Percentiles rank a stretch among this genome's conserved stretches.
Evolutionary conservation across 352 stramenopile genomes (phyloP).

Genomic region (Achlya hypogyna): DNA sequence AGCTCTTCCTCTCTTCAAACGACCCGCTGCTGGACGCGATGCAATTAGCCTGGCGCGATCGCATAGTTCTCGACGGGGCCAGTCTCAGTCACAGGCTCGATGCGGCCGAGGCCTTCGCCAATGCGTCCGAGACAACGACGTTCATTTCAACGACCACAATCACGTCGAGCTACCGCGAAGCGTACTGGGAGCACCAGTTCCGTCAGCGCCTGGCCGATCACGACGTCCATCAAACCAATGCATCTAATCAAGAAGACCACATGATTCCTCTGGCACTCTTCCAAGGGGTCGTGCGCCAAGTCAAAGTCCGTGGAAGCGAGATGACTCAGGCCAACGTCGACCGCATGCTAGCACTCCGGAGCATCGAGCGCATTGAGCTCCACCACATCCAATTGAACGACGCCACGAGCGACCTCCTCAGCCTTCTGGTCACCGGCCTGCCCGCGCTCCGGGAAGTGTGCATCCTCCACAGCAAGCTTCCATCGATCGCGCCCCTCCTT

Average conservation of each 20-base stretch:
- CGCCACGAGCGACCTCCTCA: not conserved
- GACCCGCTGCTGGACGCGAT: not conserved
- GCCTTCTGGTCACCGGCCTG: not conserved
- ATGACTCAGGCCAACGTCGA: not conserved
- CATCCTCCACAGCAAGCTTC: slow-evolving; percentile 17
- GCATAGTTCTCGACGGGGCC: not conserved
- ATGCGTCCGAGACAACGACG: not conserved
- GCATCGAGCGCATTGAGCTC: slow-evolving; percentile 7
- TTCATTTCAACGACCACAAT: not conserved
- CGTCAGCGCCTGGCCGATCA: not conserved
- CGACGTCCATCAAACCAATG: no score
- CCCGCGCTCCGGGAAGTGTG: not conserved
- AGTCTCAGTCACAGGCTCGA: not conserved
- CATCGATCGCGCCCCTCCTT: not conserved
- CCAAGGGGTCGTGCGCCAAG: slow-evolving; percentile 1
- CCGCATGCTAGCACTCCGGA: not conserved
- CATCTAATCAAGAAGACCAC: not conserved
- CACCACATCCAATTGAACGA: slow-evolving; percentile 1
- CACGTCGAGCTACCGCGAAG: not conserved
- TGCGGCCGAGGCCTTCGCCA: not conserved
- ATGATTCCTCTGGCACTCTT: not conserved
- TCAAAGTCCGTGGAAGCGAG: slow-evolving; percentile 17
- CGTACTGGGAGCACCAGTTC: slow-evolving; percentile 17
- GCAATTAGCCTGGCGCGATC: not conserved
- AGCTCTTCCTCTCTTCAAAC: not conserved